Evolutionary conservation across 352 stramenopile genomes (phyloP), one percentile per base, ranked within the genome.

Genomic region (Globisporangium spiculum): DNA sequence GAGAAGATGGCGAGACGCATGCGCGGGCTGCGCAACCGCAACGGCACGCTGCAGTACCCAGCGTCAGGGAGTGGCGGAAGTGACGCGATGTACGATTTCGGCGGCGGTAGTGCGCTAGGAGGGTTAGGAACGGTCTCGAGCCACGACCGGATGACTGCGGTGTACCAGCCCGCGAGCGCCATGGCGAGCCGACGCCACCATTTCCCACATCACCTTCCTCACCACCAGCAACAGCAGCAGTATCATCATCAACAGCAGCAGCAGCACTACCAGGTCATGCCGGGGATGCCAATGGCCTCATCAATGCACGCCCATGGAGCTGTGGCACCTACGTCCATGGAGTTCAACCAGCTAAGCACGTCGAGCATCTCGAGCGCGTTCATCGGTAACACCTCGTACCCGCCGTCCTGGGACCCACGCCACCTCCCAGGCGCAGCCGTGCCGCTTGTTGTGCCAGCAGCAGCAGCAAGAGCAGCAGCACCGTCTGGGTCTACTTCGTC

Each of bases 311-410:
- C 63, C 4, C 24, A 56, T n/a, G 36, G 20, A 1, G 24, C 50
- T 14, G 36, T 46, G 26, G 54, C 38, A 20, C 27, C 63, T 18
- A 63, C 73, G 53, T 79, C 69, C 22, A 64, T 71, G 22, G 76
- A 79, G 50, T 84, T 86, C 60, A 75, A 65, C 56, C 69, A 81
- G 30, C 71, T 81, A 9, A 84, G 69, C 56, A 71, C 74, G 54
- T 75, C 75, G 55, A 80, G 68, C 41, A 81, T 76, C 54, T 79
- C 70, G n/a, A 80, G 68, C 63, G 76, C 76, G 5, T 83, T 80
- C 66, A 64, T 83, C 26, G 73, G 68, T 26, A 77, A 79, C 44
- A 12, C 69, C 3, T 65, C 62, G n/a, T 83, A 78, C 27, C 73
- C 76, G 38, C 41, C 67, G 12, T 71, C 70, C 3, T 84, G 78